A percentile compares a stretch with the other conserved stretches of the same genome.
Evolutionary conservation across 495 filamentous ascomycete genomes (phyloP).

Genomic region (Aspergillus ellipticus): DNA sequence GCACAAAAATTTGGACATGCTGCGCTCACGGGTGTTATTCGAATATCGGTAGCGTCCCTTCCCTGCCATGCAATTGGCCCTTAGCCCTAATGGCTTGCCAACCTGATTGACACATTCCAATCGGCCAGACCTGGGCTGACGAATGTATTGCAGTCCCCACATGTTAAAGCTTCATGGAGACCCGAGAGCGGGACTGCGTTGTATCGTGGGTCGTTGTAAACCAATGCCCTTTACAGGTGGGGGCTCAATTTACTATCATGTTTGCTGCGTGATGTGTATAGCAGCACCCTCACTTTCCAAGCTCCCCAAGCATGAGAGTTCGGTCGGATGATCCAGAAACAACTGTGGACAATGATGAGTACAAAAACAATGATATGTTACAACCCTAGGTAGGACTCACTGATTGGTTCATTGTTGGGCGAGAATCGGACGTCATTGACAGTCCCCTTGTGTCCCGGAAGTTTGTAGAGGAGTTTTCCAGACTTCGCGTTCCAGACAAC

Average conservation of each 20-base stretch:
- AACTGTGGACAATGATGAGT: conserved; percentile 48
- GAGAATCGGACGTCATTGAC: conserved; percentile 95
- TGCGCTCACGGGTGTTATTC: not conserved
- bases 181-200: not conserved
- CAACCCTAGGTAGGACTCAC: conserved; percentile 55
- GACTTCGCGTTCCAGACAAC: conserved; percentile 83
- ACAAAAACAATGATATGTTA: not conserved
- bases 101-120: not conserved
- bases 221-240: not conserved
- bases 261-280: not conserved
- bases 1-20: not conserved
- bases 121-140: not conserved
- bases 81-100: not conserved
- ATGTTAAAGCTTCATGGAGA: not conserved
- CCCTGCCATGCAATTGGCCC: not conserved
- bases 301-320: conserved; percentile 72
- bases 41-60: not conserved
- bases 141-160: not conserved
- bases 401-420: conserved; percentile 76
- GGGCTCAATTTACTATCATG: not conserved
- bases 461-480: conserved; percentile 86
- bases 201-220: not conserved
- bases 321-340: conserved; percentile 83
- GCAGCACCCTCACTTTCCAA: conserved; percentile 49
- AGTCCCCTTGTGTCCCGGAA: conserved; percentile 91